Percentiles rank a stretch among this genome's conserved stretches.
These are phyloP conservation scores for Neophaeococcomyces mojaviensis DNA, from an alignment of 2,329 filamentous ascomycete species.

Conservation along the genomic window DNA sequence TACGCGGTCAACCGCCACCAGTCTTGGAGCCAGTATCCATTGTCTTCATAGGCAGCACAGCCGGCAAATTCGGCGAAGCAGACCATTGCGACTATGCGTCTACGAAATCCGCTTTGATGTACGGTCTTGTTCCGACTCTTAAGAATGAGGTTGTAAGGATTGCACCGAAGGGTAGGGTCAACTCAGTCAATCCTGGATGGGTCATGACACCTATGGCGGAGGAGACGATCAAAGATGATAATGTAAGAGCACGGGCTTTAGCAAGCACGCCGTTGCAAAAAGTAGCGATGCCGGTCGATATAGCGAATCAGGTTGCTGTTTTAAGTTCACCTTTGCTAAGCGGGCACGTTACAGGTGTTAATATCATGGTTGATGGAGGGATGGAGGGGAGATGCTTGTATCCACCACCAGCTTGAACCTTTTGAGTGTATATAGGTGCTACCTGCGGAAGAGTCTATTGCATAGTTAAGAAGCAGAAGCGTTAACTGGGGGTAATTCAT, in stretches of 20 bases:
- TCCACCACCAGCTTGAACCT: neutral
- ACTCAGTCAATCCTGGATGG: neutral
- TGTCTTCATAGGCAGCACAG: neutral
- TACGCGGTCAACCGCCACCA: neutral
- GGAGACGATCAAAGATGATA: neutral
- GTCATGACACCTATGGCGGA: neutral
- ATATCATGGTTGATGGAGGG: slow-evolving; percentile 2
- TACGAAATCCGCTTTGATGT: neutral
- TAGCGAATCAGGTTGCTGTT: neutral
- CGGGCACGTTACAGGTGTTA: neutral
- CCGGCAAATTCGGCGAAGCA: slow-evolving; percentile 1
- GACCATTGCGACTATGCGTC: neutral
- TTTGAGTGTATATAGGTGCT: too few species aligned
- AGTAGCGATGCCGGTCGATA: neutral
- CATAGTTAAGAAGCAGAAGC: too few species aligned
- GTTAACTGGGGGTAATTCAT: too few species aligned
- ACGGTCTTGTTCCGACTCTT: neutral
- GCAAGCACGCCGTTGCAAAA: neutral
- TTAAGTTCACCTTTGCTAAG: neutral
- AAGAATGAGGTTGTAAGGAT: neutral
- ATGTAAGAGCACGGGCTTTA: neutral
- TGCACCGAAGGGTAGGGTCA: neutral
- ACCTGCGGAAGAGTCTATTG: too few species aligned
- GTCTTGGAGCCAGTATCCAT: neutral
- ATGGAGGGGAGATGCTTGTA: slow-evolving; percentile 2